Conservation (phyloP, 805 yeast genomes). For the Scheffersomyces lignosus region DNA sequence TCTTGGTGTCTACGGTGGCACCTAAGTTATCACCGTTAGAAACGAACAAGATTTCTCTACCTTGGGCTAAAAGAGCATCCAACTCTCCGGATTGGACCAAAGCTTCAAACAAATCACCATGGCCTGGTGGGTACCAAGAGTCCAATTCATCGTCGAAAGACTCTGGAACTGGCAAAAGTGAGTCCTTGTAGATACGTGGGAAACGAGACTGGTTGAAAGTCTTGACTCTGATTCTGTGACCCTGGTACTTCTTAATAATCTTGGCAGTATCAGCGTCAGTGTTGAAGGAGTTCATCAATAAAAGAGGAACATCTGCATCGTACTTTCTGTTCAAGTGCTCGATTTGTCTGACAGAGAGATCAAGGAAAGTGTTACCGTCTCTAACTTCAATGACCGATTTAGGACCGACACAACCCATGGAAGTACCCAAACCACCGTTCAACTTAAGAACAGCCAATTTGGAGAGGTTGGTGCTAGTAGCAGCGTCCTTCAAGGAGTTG, state of each 20-base stretch:
- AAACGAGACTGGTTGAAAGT: constrained; percentile 98
- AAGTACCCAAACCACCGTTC: constrained; percentile 98
- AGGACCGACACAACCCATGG: constrained; percentile 99
- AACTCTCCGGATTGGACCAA: constrained; percentile 88
- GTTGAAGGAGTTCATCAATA: constrained; percentile 98
- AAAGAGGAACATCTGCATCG: constrained; percentile 91
- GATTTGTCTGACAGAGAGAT: constrained; percentile 93
- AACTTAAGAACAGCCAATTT: constrained; percentile 94
- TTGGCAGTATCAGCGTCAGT: constrained; percentile 94
- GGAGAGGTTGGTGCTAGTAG: constrained; percentile 50
- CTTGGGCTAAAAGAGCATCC: constrained; percentile 84
- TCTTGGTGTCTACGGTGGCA: constrained; percentile 92
- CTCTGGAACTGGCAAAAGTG: constrained; percentile 93
- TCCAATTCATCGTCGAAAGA: constrained; percentile 69
- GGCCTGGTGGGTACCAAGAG: constrained; percentile 99
- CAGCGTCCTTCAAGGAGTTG: constrained; percentile 41
- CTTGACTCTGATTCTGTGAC: constrained; percentile 91
- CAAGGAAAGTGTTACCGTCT: constrained; percentile 96
- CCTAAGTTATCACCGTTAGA: constrained; percentile 99
- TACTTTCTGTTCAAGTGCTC: constrained; percentile 88
- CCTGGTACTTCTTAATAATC: constrained; percentile 93
- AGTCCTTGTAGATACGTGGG: constrained; percentile 94
- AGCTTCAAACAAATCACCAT: constrained; percentile 95
- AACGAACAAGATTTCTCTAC: constrained; percentile 92
- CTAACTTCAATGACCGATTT: constrained; percentile 97